phyloP scores from a whole-genome alignment of 1,139 yeast species.

The Suhomyces maxii region DNA sequence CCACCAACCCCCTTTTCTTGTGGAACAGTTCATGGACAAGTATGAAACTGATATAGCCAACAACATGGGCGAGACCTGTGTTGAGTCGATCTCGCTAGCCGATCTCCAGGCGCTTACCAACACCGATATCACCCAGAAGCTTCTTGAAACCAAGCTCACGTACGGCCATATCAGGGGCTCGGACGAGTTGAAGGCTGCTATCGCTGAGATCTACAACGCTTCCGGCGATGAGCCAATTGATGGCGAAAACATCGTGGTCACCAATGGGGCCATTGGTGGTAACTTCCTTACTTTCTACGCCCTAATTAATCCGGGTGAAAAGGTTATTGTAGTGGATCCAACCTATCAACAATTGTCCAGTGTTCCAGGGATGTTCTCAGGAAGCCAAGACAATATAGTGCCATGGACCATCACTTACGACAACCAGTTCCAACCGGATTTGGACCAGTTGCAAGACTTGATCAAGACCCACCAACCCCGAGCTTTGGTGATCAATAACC shows the following conservation, averaged over 20 bases:
- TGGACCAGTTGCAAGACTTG: constrained; percentile 30
- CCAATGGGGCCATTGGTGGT: constrained; percentile 63
- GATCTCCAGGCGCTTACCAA: constrained; percentile 33
- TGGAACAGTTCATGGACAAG: constrained; percentile 59
- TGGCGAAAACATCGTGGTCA: constrained; percentile 41
- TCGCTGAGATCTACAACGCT: constrained; percentile 35
- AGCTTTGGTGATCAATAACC: constrained; percentile 51
- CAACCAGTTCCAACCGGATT: constrained; percentile 38
- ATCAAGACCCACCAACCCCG: constrained; percentile 37
- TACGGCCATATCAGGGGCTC: constrained; percentile 55
- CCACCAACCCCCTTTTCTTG: constrained; percentile 46
- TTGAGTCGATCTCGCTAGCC: constrained; percentile 42
- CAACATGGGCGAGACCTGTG: constrained; percentile 59
- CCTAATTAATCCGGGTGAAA: constrained; percentile 49
- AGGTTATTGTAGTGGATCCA: constrained; percentile 52
- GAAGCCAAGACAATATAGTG: constrained; percentile 33
- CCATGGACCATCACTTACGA: constrained; percentile 32
- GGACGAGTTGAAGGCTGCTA: constrained; percentile 32
- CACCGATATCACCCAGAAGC: constrained; percentile 6
- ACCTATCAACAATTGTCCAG: constrained; percentile 54
- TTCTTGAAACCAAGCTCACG: constrained; percentile 29
- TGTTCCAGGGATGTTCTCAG: constrained; percentile 52
- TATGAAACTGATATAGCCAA: constrained; percentile 41
- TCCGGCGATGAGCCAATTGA: constrained; percentile 13
- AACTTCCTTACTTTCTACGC: constrained; percentile 51